These are phyloP conservation scores for Capsella rubella DNA, from an alignment of 441 rosid species.

Conservation along the genomic window DNA sequence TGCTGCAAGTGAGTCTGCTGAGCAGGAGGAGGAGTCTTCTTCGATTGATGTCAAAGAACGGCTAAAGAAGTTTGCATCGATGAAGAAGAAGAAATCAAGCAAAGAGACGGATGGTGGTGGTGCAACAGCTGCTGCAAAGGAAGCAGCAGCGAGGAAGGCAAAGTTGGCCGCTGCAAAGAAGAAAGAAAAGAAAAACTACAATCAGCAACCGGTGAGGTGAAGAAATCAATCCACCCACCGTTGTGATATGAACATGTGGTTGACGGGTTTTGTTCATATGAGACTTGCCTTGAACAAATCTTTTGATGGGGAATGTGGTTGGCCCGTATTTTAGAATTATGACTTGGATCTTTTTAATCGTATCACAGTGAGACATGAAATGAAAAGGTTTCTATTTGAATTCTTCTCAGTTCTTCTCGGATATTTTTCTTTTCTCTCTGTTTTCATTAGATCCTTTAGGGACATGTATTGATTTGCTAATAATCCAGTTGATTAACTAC, in stretches of 20 bases:
- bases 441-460: not conserved
- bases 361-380: constrained; percentile 26
- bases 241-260: constrained; percentile 42
- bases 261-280: constrained; percentile 37
- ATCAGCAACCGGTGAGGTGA: constrained; percentile 79
- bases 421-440: not conserved
- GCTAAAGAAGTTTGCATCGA: constrained; percentile 64
- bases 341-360: constrained; percentile 29
- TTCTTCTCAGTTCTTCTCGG: not conserved
- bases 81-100: constrained; percentile 76
- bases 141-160: constrained; percentile 78
- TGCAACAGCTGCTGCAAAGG: constrained; percentile 71
- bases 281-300: constrained; percentile 35
- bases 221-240: constrained; percentile 35
- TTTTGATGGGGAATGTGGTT: constrained; percentile 34
- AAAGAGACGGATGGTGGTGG: constrained; percentile 73
- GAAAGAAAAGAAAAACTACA: constrained; percentile 86
- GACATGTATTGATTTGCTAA: too few relatives aligned
- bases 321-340: constrained; percentile 27
- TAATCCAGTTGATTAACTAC: too few relatives aligned
- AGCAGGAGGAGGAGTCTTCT: constrained; percentile 49
- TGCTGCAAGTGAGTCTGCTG: constrained; percentile 43
- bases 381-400: constrained; percentile 21
- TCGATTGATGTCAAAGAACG: constrained; percentile 67
- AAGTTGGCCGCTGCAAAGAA: constrained; percentile 85